Evolutionary conservation across 352 stramenopile species (phyloP), one percentile per base, ranked within the genome.

Genomic region (Saprolegnia parasitica): DNA sequence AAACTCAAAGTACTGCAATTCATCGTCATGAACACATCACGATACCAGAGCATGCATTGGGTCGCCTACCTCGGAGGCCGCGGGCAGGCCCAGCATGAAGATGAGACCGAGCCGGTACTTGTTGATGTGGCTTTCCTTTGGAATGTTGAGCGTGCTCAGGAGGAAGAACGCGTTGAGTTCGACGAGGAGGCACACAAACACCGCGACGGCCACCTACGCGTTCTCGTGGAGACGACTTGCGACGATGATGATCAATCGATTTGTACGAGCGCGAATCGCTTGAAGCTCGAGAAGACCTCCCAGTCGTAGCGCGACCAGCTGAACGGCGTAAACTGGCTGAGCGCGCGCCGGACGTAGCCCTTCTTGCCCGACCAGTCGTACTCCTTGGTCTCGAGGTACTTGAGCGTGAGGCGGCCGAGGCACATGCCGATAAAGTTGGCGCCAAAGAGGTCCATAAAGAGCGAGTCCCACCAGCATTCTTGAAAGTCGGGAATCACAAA

Each of bases 81-180:
- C 87, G 16, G 83, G 87, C 61, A 95, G 90, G 56, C 84, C 86
- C 54, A 92, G 78, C 55, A 95, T 73, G 68, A 92, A 92, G 68
- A 95, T 77, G 56, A 92, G 77, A 45, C 81, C 42, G 52, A 95
- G 77, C 26, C 87, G 78, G 65, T 90, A 91, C 37, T 82, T 81
- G 80, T 95, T 94, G 68, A 93, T 91, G 49, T 84, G 85, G 74
- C 84, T 92, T 65, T 93, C 86, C 68, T 95, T 93, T 10, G 87
- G 87, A 52, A 97, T 89, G 35, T 80, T 84, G 35, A 97, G 75
- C 21, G 89, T 92, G 56, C 88, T 95, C 35, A 97, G 78, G 66
- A 98, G 74, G 73, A 98, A 96, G 76, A 98, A 98, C 15, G 91
- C 92, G 76, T 98, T 98, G 29, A 97, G 76, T 75, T 98, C 92